phyloP scores from a whole-genome alignment of 768 basidiomycete genomes.

The Lyophyllum semitale region DNA sequence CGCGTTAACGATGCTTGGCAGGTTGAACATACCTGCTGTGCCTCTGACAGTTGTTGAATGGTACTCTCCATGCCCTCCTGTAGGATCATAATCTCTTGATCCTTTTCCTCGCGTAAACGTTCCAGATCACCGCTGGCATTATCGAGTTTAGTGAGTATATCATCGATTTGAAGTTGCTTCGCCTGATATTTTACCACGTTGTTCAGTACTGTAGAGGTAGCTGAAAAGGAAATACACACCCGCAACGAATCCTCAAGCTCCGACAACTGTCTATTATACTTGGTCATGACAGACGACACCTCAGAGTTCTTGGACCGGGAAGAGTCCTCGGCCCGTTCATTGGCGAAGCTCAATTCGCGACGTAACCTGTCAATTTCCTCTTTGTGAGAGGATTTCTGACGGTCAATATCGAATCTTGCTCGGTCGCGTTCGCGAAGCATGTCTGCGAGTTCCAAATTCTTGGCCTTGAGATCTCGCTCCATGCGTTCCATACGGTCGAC shows the following conservation, averaged over 20 bases:
- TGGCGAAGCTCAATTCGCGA: conserved; percentile 91
- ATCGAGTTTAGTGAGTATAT: conserved; percentile 81
- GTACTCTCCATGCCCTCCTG: conserved; percentile 96
- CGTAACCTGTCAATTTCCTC: conserved; percentile 92
- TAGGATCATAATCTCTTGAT: conserved; percentile 92
- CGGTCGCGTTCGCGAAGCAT: conserved; percentile 98
- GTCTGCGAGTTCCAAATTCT: conserved; percentile 96
- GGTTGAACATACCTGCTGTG: conserved; percentile 66
- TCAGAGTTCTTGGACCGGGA: conserved; percentile 91
- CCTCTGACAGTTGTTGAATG: conserved; percentile 82
- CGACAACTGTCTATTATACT: conserved; percentile 93
- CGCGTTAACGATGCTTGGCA: background rate
- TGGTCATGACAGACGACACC: conserved; percentile 82
- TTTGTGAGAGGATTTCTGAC: conserved; percentile 91
- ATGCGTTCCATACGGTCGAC: conserved; percentile 98
- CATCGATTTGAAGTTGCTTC: conserved; percentile 97
- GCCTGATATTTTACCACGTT: conserved; percentile 44
- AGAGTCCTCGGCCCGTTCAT: conserved; percentile 96
- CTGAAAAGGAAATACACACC: conserved; percentile 46
- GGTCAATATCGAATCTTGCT: conserved; percentile 92
- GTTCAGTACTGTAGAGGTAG: too few species aligned
- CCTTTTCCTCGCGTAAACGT: conserved; percentile 89
- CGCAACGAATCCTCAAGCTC: conserved; percentile 96
- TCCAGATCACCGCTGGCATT: conserved; percentile 75
- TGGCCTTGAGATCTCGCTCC: conserved; percentile 97